Percentiles rank a stretch among this genome's conserved stretches.
Conservation (phyloP, 768 basidiomycete genomes). For the Suillus plorans region DNA sequence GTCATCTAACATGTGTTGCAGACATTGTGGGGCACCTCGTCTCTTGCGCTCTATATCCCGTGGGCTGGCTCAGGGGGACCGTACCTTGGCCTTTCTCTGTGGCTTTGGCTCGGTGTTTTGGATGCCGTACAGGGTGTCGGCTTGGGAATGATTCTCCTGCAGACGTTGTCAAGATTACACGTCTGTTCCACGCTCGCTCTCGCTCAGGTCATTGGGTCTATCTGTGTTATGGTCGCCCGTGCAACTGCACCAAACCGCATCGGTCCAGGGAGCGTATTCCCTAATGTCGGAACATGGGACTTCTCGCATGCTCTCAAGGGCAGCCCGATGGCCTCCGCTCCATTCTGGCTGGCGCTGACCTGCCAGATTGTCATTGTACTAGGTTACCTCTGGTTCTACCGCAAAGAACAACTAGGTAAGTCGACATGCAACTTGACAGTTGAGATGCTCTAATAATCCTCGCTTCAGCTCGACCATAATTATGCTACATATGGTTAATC, state of each 20-base stretch:
- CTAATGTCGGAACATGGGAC: conserved; percentile 90
- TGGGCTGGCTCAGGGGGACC: conserved; percentile 88
- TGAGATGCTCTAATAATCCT: not conserved
- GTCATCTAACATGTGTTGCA: conserved; percentile 21
- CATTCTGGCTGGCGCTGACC: conserved; percentile 85
- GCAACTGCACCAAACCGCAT: conserved; percentile 88
- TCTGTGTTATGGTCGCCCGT: conserved; percentile 91
- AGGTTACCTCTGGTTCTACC: conserved; percentile 97
- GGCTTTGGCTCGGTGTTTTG: conserved; percentile 95
- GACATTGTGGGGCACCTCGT: conserved; percentile 96
- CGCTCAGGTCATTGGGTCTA: conserved; percentile 85
- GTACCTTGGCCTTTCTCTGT: conserved; percentile 85
- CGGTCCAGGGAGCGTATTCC: conserved; percentile 91
- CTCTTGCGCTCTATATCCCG: conserved; percentile 88
- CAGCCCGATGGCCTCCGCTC: conserved; percentile 82
- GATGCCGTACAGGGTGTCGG: conserved; percentile 95
- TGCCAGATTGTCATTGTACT: conserved; percentile 83
- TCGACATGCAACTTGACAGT: conserved; percentile 8
- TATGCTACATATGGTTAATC: not conserved
- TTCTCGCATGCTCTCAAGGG: conserved; percentile 68
- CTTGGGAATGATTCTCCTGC: conserved; percentile 85
- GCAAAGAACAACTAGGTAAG: conserved; percentile 88
- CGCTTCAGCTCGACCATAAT: conserved; percentile 27
- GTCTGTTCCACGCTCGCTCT: conserved; percentile 92
- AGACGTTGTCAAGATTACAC: conserved; percentile 90